phyloP scores from a whole-genome alignment of 805 yeast genomes.

The Scheffersomyces ergatensis region DNA sequence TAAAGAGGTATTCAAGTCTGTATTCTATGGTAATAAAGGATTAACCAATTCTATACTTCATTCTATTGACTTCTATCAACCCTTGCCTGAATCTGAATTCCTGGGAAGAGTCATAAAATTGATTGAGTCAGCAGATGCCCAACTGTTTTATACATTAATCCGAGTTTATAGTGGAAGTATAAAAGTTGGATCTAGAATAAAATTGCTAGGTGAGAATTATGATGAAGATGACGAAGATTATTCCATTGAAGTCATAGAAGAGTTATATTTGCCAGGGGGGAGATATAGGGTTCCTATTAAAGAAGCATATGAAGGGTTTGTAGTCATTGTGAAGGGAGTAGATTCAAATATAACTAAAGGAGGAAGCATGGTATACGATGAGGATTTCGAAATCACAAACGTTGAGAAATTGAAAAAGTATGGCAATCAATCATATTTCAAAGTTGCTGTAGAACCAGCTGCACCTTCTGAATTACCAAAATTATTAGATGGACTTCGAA shows the following conservation, averaged over 20 bases:
- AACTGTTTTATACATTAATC: constrained; percentile 54
- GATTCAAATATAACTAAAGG: constrained; percentile 54
- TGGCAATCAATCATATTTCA: constrained; percentile 59
- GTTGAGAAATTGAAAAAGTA: constrained; percentile 35
- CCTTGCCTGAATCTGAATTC: not conserved
- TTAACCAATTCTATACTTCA: constrained; percentile 48
- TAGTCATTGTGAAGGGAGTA: constrained; percentile 67
- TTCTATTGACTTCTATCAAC: constrained; percentile 5
- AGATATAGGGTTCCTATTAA: constrained; percentile 60
- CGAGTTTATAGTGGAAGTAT: constrained; percentile 64
- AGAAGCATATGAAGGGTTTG: constrained; percentile 60
- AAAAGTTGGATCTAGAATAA: constrained; percentile 43
- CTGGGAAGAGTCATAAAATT: constrained; percentile 46
- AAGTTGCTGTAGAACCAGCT: constrained; percentile 80
- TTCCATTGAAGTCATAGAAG: constrained; percentile 38
- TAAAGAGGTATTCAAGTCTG: constrained; percentile 47
- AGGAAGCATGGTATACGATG: constrained; percentile 40
- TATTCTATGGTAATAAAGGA: constrained; percentile 49
- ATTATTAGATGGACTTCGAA: constrained; percentile 66
- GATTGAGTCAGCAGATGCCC: constrained; percentile 53
- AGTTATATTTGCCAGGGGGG: constrained; percentile 60
- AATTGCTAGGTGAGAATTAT: constrained; percentile 56
- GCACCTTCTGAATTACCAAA: constrained; percentile 76
- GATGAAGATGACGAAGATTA: constrained; percentile 53
- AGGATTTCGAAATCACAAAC: constrained; percentile 24